Base-by-base conservation (phyloP, 176 grass and related monocot species). In the Avena eriantha region DNA sequence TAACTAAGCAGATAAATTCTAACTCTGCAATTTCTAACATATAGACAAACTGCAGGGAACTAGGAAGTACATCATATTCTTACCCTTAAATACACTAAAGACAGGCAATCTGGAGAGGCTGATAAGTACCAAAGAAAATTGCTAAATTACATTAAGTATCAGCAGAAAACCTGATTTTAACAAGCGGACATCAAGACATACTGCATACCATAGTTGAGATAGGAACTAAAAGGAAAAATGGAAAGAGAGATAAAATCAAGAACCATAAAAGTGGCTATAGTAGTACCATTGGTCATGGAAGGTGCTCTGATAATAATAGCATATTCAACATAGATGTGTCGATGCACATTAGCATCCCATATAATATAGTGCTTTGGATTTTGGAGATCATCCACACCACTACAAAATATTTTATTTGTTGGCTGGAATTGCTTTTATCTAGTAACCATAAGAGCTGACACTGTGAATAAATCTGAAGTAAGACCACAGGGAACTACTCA, bases 351-450 rank as follows among this genome's bases (percentile, higher is more conserved):
- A 57, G 63, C 86, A 74, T 93, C 92, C 93, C 93, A 98, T 68
- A 92, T 85, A 21, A 94, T 72, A 78, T 98, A 92, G 55, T 90
- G 86, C 67, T 89, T 92, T 83, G 96, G 93, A 16, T 86, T 91
- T 69, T 90, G 80, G 11, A 95, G 46, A 86, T 98, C 85, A 87
- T 98, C 96, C 36, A 89, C 88, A 1, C 87, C 93, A 35, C 86
- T 87, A 80, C 95, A 91, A 77, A 90, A 93, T 74, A 57, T 86
- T 75, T 76, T 86, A 77, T 83, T 88, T 36, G 78, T 92, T 81
- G 96, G 93, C 36, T 94, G 89, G 69, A 81, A 86, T 86, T 93
- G 93, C 59, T 89, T 80, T 56, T 93, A 93, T 87, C 92, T 90
- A 63, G 82, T 72, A 49, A 73, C 46, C 60, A 95, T 67, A 80